phyloP scores from a whole-genome alignment of 2,329 filamentous ascomycete genomes.

The Fusarium verticillioides region DNA sequence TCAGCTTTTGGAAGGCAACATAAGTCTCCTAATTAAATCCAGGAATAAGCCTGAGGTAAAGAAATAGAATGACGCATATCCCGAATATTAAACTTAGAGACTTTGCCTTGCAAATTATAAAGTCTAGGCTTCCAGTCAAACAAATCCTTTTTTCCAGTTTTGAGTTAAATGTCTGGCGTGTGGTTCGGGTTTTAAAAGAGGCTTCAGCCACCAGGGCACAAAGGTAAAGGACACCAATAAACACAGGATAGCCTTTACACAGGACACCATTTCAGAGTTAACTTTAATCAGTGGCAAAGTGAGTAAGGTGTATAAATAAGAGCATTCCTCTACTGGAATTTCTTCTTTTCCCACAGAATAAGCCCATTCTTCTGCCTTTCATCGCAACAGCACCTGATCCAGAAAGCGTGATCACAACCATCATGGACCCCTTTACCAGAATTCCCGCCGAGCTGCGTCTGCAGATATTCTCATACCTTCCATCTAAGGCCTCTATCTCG shows the following conservation, averaged over 20 bases:
- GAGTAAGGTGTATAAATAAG: neutral
- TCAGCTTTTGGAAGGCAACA: neutral
- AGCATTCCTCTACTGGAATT: neutral
- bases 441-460: constrained; percentile 14
- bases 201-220: too few species aligned
- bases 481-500: constrained; percentile 2
- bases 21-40: neutral
- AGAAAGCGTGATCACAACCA: neutral
- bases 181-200: too few species aligned
- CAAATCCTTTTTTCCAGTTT: too few species aligned
- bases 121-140: neutral
- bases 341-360: neutral
- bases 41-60: too few species aligned
- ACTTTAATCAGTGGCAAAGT: neutral
- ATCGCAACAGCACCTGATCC: neutral
- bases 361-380: neutral
- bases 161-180: too few species aligned
- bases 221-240: too few species aligned
- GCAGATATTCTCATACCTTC: neutral
- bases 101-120: neutral
- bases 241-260: neutral
- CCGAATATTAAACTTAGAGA: neutral
- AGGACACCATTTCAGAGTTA: neutral
- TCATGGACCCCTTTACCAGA: constrained; percentile 9
- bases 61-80: neutral